Evolutionary conservation across 2,329 filamentous ascomycete species (phyloP).

Genomic region (Diaporthe sp.): DNA sequence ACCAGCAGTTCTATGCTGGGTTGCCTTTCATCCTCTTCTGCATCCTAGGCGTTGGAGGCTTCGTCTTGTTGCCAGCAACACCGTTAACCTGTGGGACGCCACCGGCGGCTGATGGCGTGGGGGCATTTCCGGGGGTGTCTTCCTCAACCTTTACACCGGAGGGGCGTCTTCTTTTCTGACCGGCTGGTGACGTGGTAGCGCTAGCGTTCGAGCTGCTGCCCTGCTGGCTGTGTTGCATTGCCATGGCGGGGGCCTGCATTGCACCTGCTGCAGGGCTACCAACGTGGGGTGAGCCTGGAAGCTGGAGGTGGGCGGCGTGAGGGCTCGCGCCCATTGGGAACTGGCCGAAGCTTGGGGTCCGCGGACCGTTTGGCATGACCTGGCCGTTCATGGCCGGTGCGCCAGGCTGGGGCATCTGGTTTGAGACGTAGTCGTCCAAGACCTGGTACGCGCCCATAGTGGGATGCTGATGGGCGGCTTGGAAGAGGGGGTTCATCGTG

Average conservation of each 20-base stretch:
- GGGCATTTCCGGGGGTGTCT: slow-evolving; percentile 57
- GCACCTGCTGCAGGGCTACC: slow-evolving; percentile 70
- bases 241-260: slow-evolving; percentile 74
- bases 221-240: slow-evolving; percentile 75
- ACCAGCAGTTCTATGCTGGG: slow-evolving; percentile 35
- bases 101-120: slow-evolving; percentile 56
- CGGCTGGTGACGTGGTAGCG: slow-evolving; percentile 73
- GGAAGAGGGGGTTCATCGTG: slow-evolving; percentile 73
- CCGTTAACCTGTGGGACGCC: slow-evolving; percentile 62
- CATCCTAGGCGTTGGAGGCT: slow-evolving; percentile 68
- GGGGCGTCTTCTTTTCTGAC: slow-evolving; percentile 67
- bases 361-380: slow-evolving; percentile 54
- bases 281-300: slow-evolving; percentile 71
- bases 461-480: slow-evolving; percentile 51
- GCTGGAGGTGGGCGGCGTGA: slow-evolving; percentile 67
- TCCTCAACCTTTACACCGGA: slow-evolving; percentile 68
- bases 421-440: slow-evolving; percentile 68
- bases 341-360: slow-evolving; percentile 66
- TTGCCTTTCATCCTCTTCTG: slow-evolving; percentile 64
- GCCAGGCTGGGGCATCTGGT: slow-evolving; percentile 53
- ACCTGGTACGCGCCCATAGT: slow-evolving; percentile 66
- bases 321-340: slow-evolving; percentile 71
- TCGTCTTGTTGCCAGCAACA: slow-evolving; percentile 56
- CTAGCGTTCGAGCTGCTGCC: slow-evolving; percentile 74
- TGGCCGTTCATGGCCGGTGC: slow-evolving; percentile 59